These are phyloP conservation scores for Fusarium lateritium DNA, from an alignment of 2,329 filamentous ascomycete genomes.

Conservation along the genomic window DNA sequence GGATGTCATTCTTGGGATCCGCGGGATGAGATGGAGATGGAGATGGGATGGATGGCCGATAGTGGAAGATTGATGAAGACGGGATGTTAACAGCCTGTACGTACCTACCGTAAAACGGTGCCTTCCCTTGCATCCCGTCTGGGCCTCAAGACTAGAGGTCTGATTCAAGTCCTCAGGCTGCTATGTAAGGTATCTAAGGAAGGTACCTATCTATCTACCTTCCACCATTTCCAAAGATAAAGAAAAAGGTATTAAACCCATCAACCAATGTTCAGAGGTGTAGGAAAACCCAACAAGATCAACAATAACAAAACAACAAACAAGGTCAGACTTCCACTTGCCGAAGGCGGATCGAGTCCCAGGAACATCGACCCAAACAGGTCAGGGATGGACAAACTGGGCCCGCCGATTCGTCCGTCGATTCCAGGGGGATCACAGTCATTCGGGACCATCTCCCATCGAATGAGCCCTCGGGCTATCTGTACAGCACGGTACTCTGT, in stretches of 20 bases:
- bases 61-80: constrained; percentile 18
- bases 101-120: background rate
- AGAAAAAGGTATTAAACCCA: background rate
- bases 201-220: background rate
- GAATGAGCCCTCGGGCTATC: background rate
- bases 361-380: constrained; percentile 43
- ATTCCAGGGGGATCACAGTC: constrained; percentile 40
- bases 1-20: constrained; percentile 39
- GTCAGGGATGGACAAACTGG: constrained; percentile 42
- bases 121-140: background rate
- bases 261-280: background rate
- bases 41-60: constrained; percentile 18
- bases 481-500: background rate
- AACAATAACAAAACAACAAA: constrained; percentile 19
- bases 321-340: constrained; percentile 31
- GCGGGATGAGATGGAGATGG: constrained; percentile 33
- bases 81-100: too few species aligned
- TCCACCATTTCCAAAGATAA: background rate
- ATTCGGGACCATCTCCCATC: constrained; percentile 27
- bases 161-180: too few species aligned
- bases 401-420: constrained; percentile 37
- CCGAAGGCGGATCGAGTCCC: constrained; percentile 39
- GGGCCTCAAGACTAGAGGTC: background rate
- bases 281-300: constrained; percentile 7
- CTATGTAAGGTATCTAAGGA: background rate